Conservation (phyloP, 371 early-diverging fungal genomes). For the Syncephalastrum racemosum region DNA sequence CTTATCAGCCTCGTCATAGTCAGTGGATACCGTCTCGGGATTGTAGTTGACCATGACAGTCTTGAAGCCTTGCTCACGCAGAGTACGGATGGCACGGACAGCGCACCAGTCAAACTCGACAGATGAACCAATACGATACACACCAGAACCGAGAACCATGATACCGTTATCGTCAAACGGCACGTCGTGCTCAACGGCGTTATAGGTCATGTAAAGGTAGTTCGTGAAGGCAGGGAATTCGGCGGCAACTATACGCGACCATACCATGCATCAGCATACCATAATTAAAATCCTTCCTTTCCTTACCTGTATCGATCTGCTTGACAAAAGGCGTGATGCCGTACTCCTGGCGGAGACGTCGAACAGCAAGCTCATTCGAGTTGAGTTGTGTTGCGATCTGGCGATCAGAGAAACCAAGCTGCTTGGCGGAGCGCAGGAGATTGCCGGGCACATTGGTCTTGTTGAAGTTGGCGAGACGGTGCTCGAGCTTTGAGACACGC, state of each 20-base stretch:
- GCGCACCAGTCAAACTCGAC: constrained; percentile 99
- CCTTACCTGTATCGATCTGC: constrained; percentile 88
- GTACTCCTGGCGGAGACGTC: constrained; percentile 75
- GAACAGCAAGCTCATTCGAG: constrained; percentile 87
- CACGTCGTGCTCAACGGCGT: constrained; percentile 88
- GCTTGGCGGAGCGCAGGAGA: constrained; percentile 76
- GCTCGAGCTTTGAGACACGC: constrained; percentile 60
- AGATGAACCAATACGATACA: constrained; percentile 95
- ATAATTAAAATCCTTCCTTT: constrained; percentile 35
- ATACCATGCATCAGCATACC: background rate
- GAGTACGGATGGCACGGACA: constrained; percentile 87
- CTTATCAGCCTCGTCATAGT: constrained; percentile 95
- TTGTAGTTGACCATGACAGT: constrained; percentile 98
- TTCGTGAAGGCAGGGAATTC: constrained; percentile 96
- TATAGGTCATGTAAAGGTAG: constrained; percentile 96
- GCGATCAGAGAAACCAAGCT: constrained; percentile 91
- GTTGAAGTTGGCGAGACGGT: constrained; percentile 47
- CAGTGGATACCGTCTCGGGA: constrained; percentile 96
- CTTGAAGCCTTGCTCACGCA: constrained; percentile 79
- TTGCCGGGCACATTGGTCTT: constrained; percentile 54
- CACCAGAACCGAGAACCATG: constrained; percentile 95
- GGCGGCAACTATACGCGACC: constrained; percentile 69
- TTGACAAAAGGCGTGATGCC: constrained; percentile 91
- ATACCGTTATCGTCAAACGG: constrained; percentile 84
- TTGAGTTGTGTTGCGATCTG: constrained; percentile 75